Percentiles rank a stretch among this genome's conserved stretches.
Evolutionary conservation across 441 rosid species (phyloP).

Genomic region (Erodium chrysanthum): DNA sequence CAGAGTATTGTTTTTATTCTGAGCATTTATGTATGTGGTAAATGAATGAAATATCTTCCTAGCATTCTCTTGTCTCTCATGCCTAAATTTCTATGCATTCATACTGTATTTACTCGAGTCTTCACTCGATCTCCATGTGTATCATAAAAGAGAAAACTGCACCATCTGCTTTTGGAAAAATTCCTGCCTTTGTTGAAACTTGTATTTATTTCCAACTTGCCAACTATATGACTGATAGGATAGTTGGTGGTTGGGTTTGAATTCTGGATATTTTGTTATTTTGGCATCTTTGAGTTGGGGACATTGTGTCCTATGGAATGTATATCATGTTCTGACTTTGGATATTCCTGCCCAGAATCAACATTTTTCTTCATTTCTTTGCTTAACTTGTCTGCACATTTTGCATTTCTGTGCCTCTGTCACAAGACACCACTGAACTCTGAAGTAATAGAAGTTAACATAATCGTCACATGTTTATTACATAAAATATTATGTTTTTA

Average conservation of each 20-base stretch:
- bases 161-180: background rate
- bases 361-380: background rate
- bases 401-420: background rate
- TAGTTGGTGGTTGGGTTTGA: background rate
- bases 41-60: background rate
- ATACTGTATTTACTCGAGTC: background rate
- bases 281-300: background rate
- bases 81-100: background rate
- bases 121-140: slow-evolving; percentile 7
- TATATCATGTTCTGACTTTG: background rate
- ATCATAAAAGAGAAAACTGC: background rate
- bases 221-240: background rate
- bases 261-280: background rate
- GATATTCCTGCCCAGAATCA: background rate
- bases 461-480: too few species aligned
- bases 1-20: background rate
- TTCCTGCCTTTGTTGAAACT: background rate
- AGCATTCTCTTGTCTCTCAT: background rate
- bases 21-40: background rate
- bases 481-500: too few species aligned
- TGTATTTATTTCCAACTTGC: slow-evolving; percentile 3
- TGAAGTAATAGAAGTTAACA: background rate
- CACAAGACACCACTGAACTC: background rate
- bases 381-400: too few species aligned
- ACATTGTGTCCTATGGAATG: background rate